phyloP scores from a whole-genome alignment of 192 early-diverging fungal genomes.

The Chytriomyces hyalinus region DNA sequence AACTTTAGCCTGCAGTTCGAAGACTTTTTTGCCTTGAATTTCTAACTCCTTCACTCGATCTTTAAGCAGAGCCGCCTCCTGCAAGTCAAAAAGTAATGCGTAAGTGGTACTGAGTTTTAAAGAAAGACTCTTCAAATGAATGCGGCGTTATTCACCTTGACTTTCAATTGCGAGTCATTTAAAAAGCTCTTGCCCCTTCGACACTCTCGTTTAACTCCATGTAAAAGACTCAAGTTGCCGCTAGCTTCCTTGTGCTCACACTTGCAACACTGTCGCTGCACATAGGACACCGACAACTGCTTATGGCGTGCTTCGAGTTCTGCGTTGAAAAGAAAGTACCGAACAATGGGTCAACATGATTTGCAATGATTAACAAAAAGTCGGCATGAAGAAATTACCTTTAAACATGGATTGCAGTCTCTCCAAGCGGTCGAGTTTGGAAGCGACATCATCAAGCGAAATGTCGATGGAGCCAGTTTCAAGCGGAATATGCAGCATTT shows the following conservation, averaged over 20 bases:
- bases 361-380: neutral
- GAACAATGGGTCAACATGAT: neutral
- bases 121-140: neutral
- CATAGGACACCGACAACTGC: too few relatives aligned
- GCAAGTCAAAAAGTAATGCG: too few relatives aligned
- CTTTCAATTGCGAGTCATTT: neutral
- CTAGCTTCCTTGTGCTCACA: too few relatives aligned
- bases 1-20: neutral
- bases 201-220: too few relatives aligned
- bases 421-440: constrained; percentile 28
- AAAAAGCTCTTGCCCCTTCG: too few relatives aligned
- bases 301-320: constrained; percentile 29
- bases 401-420: constrained; percentile 32
- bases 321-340: neutral
- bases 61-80: too few relatives aligned
- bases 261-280: too few relatives aligned
- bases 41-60: too few relatives aligned
- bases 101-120: too few relatives aligned
- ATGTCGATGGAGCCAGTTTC: constrained; percentile 5
- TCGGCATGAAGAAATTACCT: neutral
- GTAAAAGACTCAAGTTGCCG: too few relatives aligned
- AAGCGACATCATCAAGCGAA: constrained; percentile 15
- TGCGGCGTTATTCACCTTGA: neutral
- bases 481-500: constrained; percentile 17
- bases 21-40: too few relatives aligned